phyloP scores from a whole-genome alignment of 768 basidiomycete genomes.

The Tricholoma sp. region DNA sequence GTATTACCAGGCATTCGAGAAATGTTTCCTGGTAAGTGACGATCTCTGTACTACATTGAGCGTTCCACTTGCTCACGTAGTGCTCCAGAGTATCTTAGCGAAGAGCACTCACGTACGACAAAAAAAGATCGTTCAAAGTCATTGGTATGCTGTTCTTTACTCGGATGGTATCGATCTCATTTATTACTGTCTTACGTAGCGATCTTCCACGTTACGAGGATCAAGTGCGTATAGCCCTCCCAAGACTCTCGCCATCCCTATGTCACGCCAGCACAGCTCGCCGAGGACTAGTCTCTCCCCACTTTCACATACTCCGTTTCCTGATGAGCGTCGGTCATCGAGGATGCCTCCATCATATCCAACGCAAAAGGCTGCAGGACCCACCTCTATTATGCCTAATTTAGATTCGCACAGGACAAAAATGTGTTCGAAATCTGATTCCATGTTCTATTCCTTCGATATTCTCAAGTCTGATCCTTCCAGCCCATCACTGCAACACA shows the following conservation, averaged over 20 bases:
- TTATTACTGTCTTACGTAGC: neutral
- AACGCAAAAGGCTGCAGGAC: neutral
- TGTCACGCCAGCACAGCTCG: neutral
- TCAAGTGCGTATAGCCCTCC: neutral
- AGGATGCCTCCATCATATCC: neutral
- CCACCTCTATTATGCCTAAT: neutral
- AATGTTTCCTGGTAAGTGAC: conserved; percentile 46
- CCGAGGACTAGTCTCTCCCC: too few relatives aligned
- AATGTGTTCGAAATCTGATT: conserved; percentile 3
- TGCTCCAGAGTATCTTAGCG: conserved; percentile 8
- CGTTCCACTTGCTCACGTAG: neutral
- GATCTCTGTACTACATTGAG: neutral
- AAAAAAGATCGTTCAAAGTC: neutral
- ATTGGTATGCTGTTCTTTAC: neutral
- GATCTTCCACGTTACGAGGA: neutral
- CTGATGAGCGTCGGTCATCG: neutral
- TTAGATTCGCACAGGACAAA: neutral
- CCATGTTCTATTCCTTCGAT: conserved; percentile 32
- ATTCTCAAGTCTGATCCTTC: conserved; percentile 40
- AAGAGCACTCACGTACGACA: conserved; percentile 10
- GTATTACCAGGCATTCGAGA: neutral
- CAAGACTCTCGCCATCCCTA: neutral
- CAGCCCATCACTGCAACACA: conserved; percentile 37
- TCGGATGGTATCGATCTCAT: too few relatives aligned
- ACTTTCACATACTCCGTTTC: neutral